Evolutionary conservation across 768 basidiomycete species (phyloP).

Genomic region (Lactifluus pinguis): DNA sequence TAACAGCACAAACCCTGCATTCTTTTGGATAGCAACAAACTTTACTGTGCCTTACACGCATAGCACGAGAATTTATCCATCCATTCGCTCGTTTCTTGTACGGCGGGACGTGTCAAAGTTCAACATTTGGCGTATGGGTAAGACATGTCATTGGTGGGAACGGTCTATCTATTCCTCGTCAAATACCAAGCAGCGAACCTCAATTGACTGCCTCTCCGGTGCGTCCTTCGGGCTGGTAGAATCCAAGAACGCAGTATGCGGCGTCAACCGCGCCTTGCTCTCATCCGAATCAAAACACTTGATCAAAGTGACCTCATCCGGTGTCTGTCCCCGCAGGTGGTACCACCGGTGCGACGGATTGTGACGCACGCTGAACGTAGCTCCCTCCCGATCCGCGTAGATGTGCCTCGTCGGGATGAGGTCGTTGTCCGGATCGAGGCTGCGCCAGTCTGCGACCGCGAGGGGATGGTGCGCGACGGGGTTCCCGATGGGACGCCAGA

Average conservation of each 20-base stretch:
- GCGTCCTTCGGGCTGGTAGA: conserved; percentile 27
- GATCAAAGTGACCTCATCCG: conserved; percentile 26
- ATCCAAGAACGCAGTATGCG: conserved; percentile 36
- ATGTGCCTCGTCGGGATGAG: conserved; percentile 32
- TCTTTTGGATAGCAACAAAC: not conserved
- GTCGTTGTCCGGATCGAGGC: conserved; percentile 29
- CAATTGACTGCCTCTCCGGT: conserved; percentile 36
- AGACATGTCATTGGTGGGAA: not conserved
- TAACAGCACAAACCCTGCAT: not conserved
- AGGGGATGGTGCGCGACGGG: conserved; percentile 34
- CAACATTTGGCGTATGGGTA: not conserved
- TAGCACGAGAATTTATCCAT: not conserved
- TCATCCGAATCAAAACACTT: conserved; percentile 37
- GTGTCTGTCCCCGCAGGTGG: conserved; percentile 26
- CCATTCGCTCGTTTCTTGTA: not conserved
- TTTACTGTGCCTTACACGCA: not conserved
- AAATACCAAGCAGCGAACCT: conserved; percentile 37
- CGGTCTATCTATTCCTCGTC: conserved; percentile 26
- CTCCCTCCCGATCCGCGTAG: conserved; percentile 27
- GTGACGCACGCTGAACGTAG: conserved; percentile 26
- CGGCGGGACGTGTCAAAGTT: not conserved
- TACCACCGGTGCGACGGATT: conserved; percentile 29
- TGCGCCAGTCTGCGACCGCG: conserved; percentile 34
- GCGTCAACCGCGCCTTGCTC: conserved; percentile 33
- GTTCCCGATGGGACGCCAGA: conserved; percentile 38